Evolutionary conservation across 192 early-diverging fungal species (phyloP), one percentile per base, ranked within the genome.

Genomic region (Podila minutissima): DNA sequence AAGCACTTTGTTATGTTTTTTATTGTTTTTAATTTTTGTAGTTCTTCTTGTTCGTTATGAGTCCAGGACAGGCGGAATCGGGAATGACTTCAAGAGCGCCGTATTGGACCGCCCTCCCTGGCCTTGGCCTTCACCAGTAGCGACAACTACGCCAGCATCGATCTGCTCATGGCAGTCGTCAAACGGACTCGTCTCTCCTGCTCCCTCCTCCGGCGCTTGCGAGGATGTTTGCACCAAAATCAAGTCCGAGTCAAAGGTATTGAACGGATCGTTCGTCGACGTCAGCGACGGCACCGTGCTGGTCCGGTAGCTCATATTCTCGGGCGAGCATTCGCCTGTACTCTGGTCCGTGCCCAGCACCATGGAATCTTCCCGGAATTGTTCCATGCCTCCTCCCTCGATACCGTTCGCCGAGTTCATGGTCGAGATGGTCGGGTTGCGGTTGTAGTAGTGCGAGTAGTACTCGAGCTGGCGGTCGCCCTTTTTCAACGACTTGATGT

Each of bases 211-310:
- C 19, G 74, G 67, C 33, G 5, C 33, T 38, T 62, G 64, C 1
- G 66, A 61, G 33, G 65, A 35, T 38, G 37, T 15, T 3, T 75
- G 62, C 15, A 59, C 1, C 1, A 76, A 24, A 22, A 60, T 29
- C 53, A 69, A 66, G 24, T 81, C 72, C 19, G 77, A 81, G 51
- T 81, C 77, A 69, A 81, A 81, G 2, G 77, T 81, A 32, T 81
- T 67, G 71, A 81, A 81, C 17, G 77, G 77, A 28, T 81, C 77
- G 29, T 68, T 81, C 10, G 64, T 73, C 29, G 77, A 73, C 22
- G 77, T 81, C 67, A 81, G 57, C 15, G 77, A 81, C 15, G 77
- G 77, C 10, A 73, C 71, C n/a, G 77, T 60, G 38, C 77, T 81
- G 5, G 67, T 69, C 28, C 77, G 31, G 59, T 33, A 28, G 53